phyloP scores from a whole-genome alignment of 495 filamentous ascomycete species.

The Astrocystis sublimbata region DNA sequence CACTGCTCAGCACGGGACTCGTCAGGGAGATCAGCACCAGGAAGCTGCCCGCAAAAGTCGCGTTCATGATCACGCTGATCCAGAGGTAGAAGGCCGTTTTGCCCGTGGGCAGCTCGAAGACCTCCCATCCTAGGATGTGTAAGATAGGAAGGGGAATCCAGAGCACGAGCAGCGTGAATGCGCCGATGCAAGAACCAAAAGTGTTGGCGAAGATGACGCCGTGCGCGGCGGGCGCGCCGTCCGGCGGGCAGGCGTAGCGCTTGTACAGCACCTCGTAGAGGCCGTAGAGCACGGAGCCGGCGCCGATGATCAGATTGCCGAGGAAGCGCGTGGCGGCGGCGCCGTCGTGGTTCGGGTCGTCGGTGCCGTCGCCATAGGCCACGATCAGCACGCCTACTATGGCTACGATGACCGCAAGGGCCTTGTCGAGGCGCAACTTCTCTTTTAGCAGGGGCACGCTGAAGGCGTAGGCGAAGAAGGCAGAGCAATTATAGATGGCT shows the following conservation, averaged over 20 bases:
- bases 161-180: constrained; percentile 79
- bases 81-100: constrained; percentile 75
- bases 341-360: constrained; percentile 45
- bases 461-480: constrained; percentile 97
- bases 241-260: constrained; percentile 84
- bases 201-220: constrained; percentile 93
- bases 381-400: constrained; percentile 88
- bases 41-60: constrained; percentile 89
- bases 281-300: constrained; percentile 92
- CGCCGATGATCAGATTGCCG: constrained; percentile 88
- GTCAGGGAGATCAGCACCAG: constrained; percentile 89
- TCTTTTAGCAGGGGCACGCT: constrained; percentile 87
- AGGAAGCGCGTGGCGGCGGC: constrained; percentile 58
- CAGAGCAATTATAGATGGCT: constrained; percentile 98
- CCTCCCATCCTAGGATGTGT: constrained; percentile 74
- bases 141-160: constrained; percentile 91
- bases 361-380: constrained; percentile 72
- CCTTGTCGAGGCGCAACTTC: constrained; percentile 75
- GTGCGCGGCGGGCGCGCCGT: constrained; percentile 74
- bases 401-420: constrained; percentile 78
- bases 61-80: constrained; percentile 81
- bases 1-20: constrained; percentile 85
- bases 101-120: constrained; percentile 76
- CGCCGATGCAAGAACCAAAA: constrained; percentile 82
- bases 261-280: constrained; percentile 98